These are phyloP conservation scores for Entrophospora sp. DNA, from an alignment of 192 early-diverging fungal species.

Conservation along the genomic window DNA sequence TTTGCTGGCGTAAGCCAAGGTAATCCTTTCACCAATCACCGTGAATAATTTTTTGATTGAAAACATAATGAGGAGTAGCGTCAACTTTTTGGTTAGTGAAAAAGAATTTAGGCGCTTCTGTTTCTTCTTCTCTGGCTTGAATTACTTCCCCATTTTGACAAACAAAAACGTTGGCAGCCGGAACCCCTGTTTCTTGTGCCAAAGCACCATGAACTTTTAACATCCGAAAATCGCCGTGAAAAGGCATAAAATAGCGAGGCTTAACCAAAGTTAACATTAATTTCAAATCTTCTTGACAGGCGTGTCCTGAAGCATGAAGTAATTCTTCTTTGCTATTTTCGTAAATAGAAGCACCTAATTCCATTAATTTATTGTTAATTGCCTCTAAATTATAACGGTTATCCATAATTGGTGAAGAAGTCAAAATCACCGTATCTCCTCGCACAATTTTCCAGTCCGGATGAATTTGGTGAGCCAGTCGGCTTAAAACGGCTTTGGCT, in stretches of 20 bases:
- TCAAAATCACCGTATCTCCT: not conserved
- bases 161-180: not conserved
- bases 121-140: not conserved
- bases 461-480: conserved; percentile 12
- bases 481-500: not conserved
- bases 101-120: no score
- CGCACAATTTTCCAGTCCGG: not conserved
- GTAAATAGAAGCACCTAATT: not conserved
- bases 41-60: not conserved
- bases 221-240: conserved; percentile 13
- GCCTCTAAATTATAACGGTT: not conserved
- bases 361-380: not conserved
- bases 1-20: not conserved
- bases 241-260: conserved; percentile 9
- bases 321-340: conserved; percentile 9
- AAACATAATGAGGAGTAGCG: not conserved
- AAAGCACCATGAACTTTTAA: not conserved
- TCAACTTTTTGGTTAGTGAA: not conserved
- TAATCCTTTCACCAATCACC: not conserved
- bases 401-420: conserved; percentile 16
- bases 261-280: not conserved
- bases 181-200: not conserved
- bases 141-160: conserved; percentile 3
- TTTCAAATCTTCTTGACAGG: conserved; percentile 15
- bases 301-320: conserved; percentile 5